Evolutionary conservation across 768 basidiomycete genomes (phyloP).

Genomic region (Macrolepiota albuminosa): DNA sequence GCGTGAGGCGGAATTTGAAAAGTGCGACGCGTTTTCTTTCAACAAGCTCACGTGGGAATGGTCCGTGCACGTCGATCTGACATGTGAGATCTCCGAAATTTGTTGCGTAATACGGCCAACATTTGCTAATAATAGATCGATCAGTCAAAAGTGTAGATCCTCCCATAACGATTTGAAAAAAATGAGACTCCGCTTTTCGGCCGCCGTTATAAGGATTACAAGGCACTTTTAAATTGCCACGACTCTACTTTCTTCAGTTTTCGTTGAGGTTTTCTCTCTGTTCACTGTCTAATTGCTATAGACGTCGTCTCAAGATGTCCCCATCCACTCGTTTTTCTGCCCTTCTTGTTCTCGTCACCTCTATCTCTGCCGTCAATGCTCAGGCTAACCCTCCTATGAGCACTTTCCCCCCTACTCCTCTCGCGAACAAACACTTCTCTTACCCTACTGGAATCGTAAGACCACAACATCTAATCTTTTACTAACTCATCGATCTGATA

Average conservation of each 20-base stretch:
- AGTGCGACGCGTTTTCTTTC: constrained; percentile 8
- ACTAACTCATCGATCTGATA: background rate
- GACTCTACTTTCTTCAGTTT: constrained; percentile 2
- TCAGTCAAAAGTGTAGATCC: constrained; percentile 1
- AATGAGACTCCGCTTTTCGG: constrained; percentile 12
- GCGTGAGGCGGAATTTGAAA: constrained; percentile 13
- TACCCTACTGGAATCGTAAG: constrained; percentile 42
- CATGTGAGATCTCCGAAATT: constrained; percentile 1
- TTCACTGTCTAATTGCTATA: background rate
- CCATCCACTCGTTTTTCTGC: constrained; percentile 35
- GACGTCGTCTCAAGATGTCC: constrained; percentile 31
- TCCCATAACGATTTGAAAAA: background rate
- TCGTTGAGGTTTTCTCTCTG: background rate
- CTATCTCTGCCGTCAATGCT: constrained; percentile 21
- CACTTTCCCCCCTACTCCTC: constrained; percentile 42
- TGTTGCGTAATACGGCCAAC: background rate
- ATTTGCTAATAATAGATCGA: constrained; percentile 2
- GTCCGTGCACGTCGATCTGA: constrained; percentile 1
- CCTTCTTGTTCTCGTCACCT: constrained; percentile 25
- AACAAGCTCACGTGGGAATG: constrained; percentile 17
- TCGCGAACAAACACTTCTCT: constrained; percentile 40
- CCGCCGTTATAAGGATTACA: constrained; percentile 8
- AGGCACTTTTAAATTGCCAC: constrained; percentile 4
- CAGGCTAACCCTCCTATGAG: constrained; percentile 14
- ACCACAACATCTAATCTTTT: background rate